These are phyloP conservation scores for Calvatia gigantea DNA, from an alignment of 768 basidiomycete genomes.

Conservation along the genomic window DNA sequence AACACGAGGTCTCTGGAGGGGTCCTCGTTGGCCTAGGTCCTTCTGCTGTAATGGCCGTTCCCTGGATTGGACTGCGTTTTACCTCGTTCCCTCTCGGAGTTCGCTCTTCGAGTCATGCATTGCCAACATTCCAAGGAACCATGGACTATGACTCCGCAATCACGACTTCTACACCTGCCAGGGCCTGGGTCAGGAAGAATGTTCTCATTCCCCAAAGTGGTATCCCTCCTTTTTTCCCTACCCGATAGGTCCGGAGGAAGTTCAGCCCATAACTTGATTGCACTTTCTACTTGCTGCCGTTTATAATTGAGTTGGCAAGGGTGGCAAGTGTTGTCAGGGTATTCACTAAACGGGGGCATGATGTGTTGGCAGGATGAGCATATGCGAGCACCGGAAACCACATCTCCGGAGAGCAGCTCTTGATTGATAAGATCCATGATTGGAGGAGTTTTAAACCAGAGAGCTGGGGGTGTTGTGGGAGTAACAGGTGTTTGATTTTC, in stretches of 20 bases:
- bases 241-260: not conserved
- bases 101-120: conserved; percentile 6
- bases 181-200: not conserved
- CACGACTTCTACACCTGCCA: conserved; percentile 5
- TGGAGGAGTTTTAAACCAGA: not conserved
- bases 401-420: not conserved
- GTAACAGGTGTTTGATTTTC: not conserved
- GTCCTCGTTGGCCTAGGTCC: not conserved
- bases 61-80: not conserved
- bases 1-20: not conserved
- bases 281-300: not conserved
- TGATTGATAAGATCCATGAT: not conserved
- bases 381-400: conserved; percentile 1
- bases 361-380: conserved; percentile 7
- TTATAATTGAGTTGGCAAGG: not conserved
- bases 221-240: not conserved
- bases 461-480: not conserved
- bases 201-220: not conserved
- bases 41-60: conserved; percentile 5
- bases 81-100: not conserved
- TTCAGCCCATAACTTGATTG: no score
- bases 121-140: conserved; percentile 10
- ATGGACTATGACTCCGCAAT: not conserved
- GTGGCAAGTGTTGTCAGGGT: not conserved
- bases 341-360: conserved; percentile 1